These are phyloP conservation scores for Xylaria cubensis DNA, from an alignment of 495 filamentous ascomycete species.

Conservation along the genomic window DNA sequence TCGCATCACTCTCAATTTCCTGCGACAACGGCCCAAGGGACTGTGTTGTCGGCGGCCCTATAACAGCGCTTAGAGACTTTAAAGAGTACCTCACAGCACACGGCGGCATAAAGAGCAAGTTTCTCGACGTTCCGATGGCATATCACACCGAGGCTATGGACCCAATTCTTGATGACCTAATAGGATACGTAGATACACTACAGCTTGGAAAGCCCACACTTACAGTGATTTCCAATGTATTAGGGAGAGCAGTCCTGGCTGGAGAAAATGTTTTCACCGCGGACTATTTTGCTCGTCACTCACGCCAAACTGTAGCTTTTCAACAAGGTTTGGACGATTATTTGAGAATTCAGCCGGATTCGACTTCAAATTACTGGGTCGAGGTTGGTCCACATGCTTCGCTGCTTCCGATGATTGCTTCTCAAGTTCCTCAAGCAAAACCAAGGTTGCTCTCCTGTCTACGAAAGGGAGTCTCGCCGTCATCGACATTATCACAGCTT, in stretches of 20 bases:
- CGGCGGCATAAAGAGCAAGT: conserved; percentile 18
- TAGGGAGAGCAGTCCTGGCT: background rate
- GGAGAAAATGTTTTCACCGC: conserved; percentile 11
- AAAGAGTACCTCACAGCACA: background rate
- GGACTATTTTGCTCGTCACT: conserved; percentile 19
- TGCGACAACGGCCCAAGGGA: background rate
- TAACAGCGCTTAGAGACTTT: background rate
- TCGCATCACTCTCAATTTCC: background rate
- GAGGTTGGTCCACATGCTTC: conserved; percentile 12
- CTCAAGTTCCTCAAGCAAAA: conserved; percentile 10
- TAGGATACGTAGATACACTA: conserved; percentile 11
- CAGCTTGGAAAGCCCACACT: conserved; percentile 4
- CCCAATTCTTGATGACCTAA: conserved; percentile 21
- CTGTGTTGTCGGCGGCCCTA: background rate
- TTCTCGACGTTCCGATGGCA: conserved; percentile 23
- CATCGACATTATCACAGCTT: background rate
- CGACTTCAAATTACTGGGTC: background rate
- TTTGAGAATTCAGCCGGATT: background rate
- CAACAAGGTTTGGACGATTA: conserved; percentile 22
- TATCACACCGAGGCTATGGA: conserved; percentile 24
- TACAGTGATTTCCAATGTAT: background rate
- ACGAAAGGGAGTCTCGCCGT: conserved; percentile 7
- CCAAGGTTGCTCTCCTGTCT: conserved; percentile 14
- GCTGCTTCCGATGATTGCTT: conserved; percentile 21
- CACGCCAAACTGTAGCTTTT: conserved; percentile 21